Evolutionary conservation across 1,284 basidiomycete genomes (phyloP).

Genomic region (Cutaneotrichosporon daszewskae): DNA sequence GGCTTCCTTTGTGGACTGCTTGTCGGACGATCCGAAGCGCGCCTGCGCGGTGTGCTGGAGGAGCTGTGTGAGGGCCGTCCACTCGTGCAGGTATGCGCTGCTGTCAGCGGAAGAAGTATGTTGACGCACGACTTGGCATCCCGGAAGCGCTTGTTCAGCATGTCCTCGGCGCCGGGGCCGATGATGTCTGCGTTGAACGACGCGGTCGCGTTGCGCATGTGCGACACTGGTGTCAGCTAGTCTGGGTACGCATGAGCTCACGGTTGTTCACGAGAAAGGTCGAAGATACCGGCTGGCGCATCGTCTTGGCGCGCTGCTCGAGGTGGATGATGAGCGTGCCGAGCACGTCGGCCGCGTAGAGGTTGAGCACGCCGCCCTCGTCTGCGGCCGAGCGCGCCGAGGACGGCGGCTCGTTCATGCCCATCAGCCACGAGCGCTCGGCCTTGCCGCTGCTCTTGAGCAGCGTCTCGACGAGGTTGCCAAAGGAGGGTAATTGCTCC

Average conservation of each 20-base stretch:
- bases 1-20: slow-evolving; percentile 43
- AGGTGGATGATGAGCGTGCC: slow-evolving; percentile 40
- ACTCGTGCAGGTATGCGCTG: slow-evolving; percentile 40
- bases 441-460: slow-evolving; percentile 32
- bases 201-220: slow-evolving; percentile 42
- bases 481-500: slow-evolving; percentile 38
- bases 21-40: slow-evolving; percentile 34
- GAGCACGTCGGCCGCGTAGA: slow-evolving; percentile 45
- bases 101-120: neutral
- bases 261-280: slow-evolving; percentile 47
- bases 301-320: slow-evolving; percentile 26
- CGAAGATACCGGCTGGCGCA: slow-evolving; percentile 35
- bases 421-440: slow-evolving; percentile 50
- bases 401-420: slow-evolving; percentile 34
- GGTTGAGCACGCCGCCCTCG: slow-evolving; percentile 43
- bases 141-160: slow-evolving; percentile 44
- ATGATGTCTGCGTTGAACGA: slow-evolving; percentile 43
- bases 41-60: slow-evolving; percentile 27
- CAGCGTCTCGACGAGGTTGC: slow-evolving; percentile 32
- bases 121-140: slow-evolving; percentile 37
- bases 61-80: slow-evolving; percentile 26
- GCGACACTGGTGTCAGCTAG: slow-evolving; percentile 35
- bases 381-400: slow-evolving; percentile 29
- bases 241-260: slow-evolving; percentile 19
- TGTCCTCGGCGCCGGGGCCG: slow-evolving; percentile 43